phyloP scores from a whole-genome alignment of 2,329 filamentous ascomycete species.

The Arthrobotrys conoides region DNA sequence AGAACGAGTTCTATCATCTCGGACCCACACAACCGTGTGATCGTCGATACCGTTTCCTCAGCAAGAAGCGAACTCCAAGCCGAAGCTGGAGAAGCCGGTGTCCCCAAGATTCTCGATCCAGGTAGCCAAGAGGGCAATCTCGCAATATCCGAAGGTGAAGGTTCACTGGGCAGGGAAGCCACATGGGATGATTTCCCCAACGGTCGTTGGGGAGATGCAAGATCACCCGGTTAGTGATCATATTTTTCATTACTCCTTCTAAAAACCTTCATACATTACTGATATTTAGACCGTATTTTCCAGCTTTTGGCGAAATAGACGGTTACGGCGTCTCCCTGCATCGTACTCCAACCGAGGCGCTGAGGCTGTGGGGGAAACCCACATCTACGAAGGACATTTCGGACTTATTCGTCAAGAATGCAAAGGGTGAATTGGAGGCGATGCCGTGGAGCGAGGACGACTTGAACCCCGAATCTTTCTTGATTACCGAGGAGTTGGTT shows the following conservation, averaged over 20 bases:
- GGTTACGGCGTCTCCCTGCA: slow-evolving; percentile 98
- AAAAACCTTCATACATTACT: slow-evolving; percentile 50
- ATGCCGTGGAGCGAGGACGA: slow-evolving; percentile 96
- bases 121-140: slow-evolving; percentile 85
- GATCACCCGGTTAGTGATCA: slow-evolving; percentile 74
- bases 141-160: slow-evolving; percentile 94
- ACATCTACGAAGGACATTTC: slow-evolving; percentile 80
- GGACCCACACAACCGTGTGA: slow-evolving; percentile 87
- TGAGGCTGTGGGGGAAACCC: slow-evolving; percentile 87
- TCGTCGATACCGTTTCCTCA: slow-evolving; percentile 74
- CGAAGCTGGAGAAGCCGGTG: slow-evolving; percentile 80
- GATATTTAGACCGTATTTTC: slow-evolving; percentile 32
- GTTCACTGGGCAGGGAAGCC: slow-evolving; percentile 88
- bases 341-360: slow-evolving; percentile 86
- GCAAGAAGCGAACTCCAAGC: slow-evolving; percentile 72
- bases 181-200: slow-evolving; percentile 99
- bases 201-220: slow-evolving; percentile 92
- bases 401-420: slow-evolving; percentile 82
- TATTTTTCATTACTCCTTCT: slow-evolving; percentile 4
- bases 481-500: slow-evolving; percentile 82
- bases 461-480: slow-evolving; percentile 83
- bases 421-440: slow-evolving; percentile 82
- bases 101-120: slow-evolving; percentile 76
- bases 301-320: slow-evolving; percentile 93
- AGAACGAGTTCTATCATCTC: slow-evolving; percentile 85